Evolutionary conservation across 2,329 filamentous ascomycete species (phyloP), one percentile per base, ranked within the genome.

Genomic region (Aspergillus brasiliensis): DNA sequence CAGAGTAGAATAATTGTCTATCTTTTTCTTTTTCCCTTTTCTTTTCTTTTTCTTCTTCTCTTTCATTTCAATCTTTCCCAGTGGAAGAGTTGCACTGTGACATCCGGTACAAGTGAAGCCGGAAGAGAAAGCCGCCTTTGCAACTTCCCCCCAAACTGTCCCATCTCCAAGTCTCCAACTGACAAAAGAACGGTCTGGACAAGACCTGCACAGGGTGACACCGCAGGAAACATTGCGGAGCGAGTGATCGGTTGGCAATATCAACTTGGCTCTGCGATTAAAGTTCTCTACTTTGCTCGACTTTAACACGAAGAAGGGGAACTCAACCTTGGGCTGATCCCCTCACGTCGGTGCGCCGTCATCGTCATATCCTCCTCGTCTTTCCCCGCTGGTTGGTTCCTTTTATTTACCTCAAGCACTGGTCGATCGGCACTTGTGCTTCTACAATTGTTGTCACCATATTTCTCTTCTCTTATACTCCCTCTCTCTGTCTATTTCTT

Each of bases 321-420:
- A 44, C 15, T 44, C 40, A 49, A 28, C 46, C 46, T 49, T 49
- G 46, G 46, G 46, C 47, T 23, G 25, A 31, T 44, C 58, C 58
- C 57, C 56, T 57, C 56, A 57, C 48, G 54, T 60, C 57, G 51
- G 51, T 37, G 42, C 53, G 42, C 31, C 52, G 42, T 56, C 47
- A 46, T 51, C 40, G 17, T 40, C 52, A 28, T 28, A 34, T 34
- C 31, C 31, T 34, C 31, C 31, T 34, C 31, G 13, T 55, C 52
- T 23, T 44, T 27, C 37, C 51, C 19, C 6, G 42, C 42, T n/a
- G 25, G 25, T 34, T 34, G 54, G 46, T 40, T 46, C 25, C 27
- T 49, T 40, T 46, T 31, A 48, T 51, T 51, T 37, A 17, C 28
- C 49, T 17, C 27, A n/a, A n/a, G 17, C 28, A 10, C 31, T 31